phyloP scores from a whole-genome alignment of 2,329 filamentous ascomycete species.

The Akanthomyces muscarius region DNA sequence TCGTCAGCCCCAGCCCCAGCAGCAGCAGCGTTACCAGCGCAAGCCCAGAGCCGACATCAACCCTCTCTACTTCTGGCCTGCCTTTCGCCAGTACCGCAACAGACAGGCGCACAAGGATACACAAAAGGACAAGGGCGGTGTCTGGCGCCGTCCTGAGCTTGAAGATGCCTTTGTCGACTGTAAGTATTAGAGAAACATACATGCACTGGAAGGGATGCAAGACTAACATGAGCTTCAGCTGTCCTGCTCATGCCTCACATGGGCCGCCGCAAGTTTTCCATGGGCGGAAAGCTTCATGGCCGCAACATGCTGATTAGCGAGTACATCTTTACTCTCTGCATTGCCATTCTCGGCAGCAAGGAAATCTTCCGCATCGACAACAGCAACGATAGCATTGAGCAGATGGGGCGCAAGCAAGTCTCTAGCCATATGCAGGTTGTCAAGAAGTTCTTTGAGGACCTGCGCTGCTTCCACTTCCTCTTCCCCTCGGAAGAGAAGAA shows the following conservation, averaged over 20 bases:
- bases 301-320: conserved; percentile 68
- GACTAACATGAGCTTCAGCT: conserved; percentile 38
- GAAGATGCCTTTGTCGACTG: conserved; percentile 66
- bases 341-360: conserved; percentile 37
- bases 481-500: conserved; percentile 55
- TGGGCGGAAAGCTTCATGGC: conserved; percentile 59
- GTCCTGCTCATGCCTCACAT: conserved; percentile 63
- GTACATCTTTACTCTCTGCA: conserved; percentile 52
- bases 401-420: conserved; percentile 59
- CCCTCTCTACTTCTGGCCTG: conserved; percentile 57
- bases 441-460: conserved; percentile 60
- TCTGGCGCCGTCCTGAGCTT: conserved; percentile 46
- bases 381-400: conserved; percentile 41
- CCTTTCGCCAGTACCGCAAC: conserved; percentile 62
- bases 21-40: conserved; percentile 34
- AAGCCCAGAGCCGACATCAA: conserved; percentile 43
- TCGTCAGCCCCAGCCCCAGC: conserved; percentile 32
- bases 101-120: conserved; percentile 61
- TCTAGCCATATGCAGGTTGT: conserved; percentile 69
- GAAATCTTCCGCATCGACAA: conserved; percentile 42
- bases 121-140: conserved; percentile 58
- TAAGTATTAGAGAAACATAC: conserved; percentile 35
- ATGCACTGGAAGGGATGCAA: conserved; percentile 21
- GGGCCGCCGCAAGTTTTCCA: conserved; percentile 63
- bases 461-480: conserved; percentile 60